A percentile compares a stretch with the other conserved stretches of the same genome.
These are phyloP conservation scores for Yamadazyma mexicana DNA, from an alignment of 1,139 yeast species.

Conservation along the genomic window DNA sequence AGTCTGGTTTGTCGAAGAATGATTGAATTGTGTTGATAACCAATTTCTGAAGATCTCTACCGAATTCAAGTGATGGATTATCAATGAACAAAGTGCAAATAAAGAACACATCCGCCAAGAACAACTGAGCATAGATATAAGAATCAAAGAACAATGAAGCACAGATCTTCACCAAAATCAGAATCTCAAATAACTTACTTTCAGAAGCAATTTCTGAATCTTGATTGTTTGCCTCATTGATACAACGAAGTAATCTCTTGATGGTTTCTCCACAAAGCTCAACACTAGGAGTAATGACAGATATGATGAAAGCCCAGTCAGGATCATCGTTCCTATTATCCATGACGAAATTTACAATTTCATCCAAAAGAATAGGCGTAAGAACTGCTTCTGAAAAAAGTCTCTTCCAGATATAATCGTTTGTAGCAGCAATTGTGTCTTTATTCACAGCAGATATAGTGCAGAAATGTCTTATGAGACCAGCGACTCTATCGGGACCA, in stretches of 20 bases:
- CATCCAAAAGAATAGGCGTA: constrained; percentile 63
- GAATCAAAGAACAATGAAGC: constrained; percentile 76
- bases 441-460: constrained; percentile 56
- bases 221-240: constrained; percentile 48
- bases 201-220: constrained; percentile 60
- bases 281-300: constrained; percentile 70
- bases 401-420: constrained; percentile 69
- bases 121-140: constrained; percentile 61
- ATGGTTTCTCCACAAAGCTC: constrained; percentile 72
- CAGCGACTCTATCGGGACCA: constrained; percentile 64
- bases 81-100: constrained; percentile 72
- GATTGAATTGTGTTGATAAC: constrained; percentile 73
- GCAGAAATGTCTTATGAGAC: constrained; percentile 63
- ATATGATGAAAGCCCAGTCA: constrained; percentile 63
- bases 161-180: constrained; percentile 65
- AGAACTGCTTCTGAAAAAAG: constrained; percentile 63
- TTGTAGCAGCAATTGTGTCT: constrained; percentile 33
- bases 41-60: constrained; percentile 64
- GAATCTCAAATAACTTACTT: constrained; percentile 69
- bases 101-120: constrained; percentile 71
- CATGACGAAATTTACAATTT: constrained; percentile 70
- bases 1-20: constrained; percentile 57
- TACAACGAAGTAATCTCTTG: constrained; percentile 49
- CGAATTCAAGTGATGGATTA: constrained; percentile 68
- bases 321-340: constrained; percentile 74